Percentiles rank a stretch among this genome's conserved stretches.
Evolutionary conservation across 192 early-diverging fungal genomes (phyloP).

Genomic region (Coemansia erecta): DNA sequence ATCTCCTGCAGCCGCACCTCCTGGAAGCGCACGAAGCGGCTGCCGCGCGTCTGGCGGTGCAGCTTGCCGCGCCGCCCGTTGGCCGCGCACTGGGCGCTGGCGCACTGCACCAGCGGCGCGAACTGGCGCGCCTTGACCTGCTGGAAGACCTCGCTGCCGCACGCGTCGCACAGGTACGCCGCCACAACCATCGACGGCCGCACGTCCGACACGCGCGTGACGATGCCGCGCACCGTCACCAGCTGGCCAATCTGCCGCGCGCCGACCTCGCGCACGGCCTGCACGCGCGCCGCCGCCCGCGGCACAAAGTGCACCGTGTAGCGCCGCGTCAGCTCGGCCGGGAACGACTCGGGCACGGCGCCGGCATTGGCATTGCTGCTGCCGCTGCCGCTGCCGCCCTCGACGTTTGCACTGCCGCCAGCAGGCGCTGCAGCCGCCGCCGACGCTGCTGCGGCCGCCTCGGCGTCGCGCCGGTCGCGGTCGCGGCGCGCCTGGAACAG

Average conservation of each 20-base stretch:
- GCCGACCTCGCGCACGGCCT: conserved; percentile 86
- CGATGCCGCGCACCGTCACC: conserved; percentile 87
- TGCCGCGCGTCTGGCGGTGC: conserved; percentile 87
- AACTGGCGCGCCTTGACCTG: conserved; percentile 75
- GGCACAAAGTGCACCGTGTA: conserved; percentile 85
- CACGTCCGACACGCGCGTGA: conserved; percentile 91
- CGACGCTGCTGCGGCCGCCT: conserved; percentile 9
- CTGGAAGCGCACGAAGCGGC: conserved; percentile 91
- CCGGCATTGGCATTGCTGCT: conserved; percentile 17
- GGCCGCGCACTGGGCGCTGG: conserved; percentile 71
- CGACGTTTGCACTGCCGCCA: neutral
- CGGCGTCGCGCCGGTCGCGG: conserved; percentile 57
- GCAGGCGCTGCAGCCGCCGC: too few species aligned
- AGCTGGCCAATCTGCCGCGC: conserved; percentile 78
- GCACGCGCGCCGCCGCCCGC: conserved; percentile 55
- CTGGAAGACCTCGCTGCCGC: conserved; percentile 95
- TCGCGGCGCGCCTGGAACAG: conserved; percentile 81
- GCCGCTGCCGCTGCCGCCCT: conserved; percentile 10
- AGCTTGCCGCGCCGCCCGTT: conserved; percentile 81
- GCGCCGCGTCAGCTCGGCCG: conserved; percentile 78
- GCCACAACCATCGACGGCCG: conserved; percentile 87
- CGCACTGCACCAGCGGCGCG: conserved; percentile 80
- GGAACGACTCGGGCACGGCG: conserved; percentile 59
- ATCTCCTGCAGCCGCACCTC: conserved; percentile 96
- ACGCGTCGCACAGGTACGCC: conserved; percentile 90